Conservation (phyloP, 805 yeast species). For the Candida montana region DNA sequence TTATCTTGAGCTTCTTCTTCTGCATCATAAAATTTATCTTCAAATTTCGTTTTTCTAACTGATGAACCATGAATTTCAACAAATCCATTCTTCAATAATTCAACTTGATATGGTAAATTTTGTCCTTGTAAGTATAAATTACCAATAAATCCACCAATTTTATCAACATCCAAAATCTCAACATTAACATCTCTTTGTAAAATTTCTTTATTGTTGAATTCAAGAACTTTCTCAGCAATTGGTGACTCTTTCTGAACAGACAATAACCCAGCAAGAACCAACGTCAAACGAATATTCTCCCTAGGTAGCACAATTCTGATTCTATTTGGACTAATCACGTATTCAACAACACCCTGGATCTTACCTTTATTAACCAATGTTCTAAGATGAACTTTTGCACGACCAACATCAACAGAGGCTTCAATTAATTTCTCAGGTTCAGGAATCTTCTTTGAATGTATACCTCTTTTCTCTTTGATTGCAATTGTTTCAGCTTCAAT, state of each 20-base stretch:
- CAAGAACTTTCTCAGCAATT: slow-evolving; percentile 45
- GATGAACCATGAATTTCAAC: slow-evolving; percentile 63
- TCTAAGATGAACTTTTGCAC: slow-evolving; percentile 70
- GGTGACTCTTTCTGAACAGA: slow-evolving; percentile 33
- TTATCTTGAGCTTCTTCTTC: slow-evolving; percentile 53
- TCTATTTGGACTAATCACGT: slow-evolving; percentile 62
- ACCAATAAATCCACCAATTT: slow-evolving; percentile 78
- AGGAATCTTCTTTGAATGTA: slow-evolving; percentile 50
- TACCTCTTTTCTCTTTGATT: slow-evolving; percentile 50
- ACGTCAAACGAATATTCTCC: slow-evolving; percentile 62
- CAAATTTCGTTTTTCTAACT: slow-evolving; percentile 50
- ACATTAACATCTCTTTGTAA: slow-evolving; percentile 72
- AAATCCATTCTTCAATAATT: slow-evolving; percentile 56
- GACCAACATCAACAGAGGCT: slow-evolving; percentile 67
- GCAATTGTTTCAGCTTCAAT: slow-evolving; percentile 66
- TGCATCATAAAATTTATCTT: slow-evolving; percentile 50
- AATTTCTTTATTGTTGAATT: slow-evolving; percentile 46
- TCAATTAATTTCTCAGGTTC: slow-evolving; percentile 64
- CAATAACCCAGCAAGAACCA: slow-evolving; percentile 72
- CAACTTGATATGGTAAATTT: slow-evolving; percentile 50
- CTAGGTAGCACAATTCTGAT: slow-evolving; percentile 61
- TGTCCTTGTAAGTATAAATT: slow-evolving; percentile 50
- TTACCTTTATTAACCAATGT: slow-evolving; percentile 62
- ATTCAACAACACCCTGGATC: slow-evolving; percentile 68
- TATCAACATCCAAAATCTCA: slow-evolving; percentile 65